Conservation (phyloP, 2,329 filamentous ascomycete species). For the Trichoderma afroharzianum region DNA sequence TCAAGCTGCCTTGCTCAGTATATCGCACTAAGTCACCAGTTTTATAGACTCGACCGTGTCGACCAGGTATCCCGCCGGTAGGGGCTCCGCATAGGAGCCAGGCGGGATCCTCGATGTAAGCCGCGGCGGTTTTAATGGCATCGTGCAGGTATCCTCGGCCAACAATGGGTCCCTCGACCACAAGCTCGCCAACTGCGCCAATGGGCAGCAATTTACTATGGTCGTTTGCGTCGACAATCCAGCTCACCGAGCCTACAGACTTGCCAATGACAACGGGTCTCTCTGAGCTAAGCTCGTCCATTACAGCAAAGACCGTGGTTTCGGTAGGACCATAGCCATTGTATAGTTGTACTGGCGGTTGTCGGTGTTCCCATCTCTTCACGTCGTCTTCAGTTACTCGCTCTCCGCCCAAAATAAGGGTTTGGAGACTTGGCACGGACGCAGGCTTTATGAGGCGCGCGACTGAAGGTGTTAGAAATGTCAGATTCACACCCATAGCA, state of each 20-base stretch:
- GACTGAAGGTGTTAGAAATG: not conserved
- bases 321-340: slow-evolving; percentile 21
- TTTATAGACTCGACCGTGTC: slow-evolving; percentile 29
- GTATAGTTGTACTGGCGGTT: not conserved
- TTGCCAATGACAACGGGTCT: slow-evolving; percentile 37
- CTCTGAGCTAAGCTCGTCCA: not conserved
- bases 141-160: slow-evolving; percentile 56
- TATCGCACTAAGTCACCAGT: slow-evolving; percentile 36
- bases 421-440: not conserved
- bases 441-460: not conserved
- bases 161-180: slow-evolving; percentile 57
- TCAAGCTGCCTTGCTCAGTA: slow-evolving; percentile 28
- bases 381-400: not conserved
- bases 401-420: not conserved
- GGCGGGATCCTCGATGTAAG: slow-evolving; percentile 42
- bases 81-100: slow-evolving; percentile 30
- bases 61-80: slow-evolving; percentile 24
- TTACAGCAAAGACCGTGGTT: not conserved
- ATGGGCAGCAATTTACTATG: slow-evolving; percentile 45
- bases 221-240: slow-evolving; percentile 49
- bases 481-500: not conserved
- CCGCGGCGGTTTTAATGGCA: slow-evolving; percentile 39
- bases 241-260: slow-evolving; percentile 45
- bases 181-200: slow-evolving; percentile 48
- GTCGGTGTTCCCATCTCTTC: not conserved